Evolutionary conservation across 345 rosid species (phyloP).

Genomic region (Rhizophora mangle): DNA sequence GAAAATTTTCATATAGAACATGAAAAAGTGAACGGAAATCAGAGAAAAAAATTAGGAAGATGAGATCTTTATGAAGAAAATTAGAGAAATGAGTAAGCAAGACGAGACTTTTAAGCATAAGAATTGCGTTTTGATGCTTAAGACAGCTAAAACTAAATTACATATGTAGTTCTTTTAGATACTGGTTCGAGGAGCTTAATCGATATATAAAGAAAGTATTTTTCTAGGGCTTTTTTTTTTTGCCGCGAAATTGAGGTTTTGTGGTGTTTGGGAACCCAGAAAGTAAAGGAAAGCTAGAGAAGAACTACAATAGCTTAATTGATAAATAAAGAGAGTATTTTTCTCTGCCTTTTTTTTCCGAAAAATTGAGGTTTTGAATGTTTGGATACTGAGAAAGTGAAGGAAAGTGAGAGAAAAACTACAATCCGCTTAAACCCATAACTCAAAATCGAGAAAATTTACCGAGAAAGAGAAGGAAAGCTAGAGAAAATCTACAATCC

Average conservation of each 20-base stretch:
- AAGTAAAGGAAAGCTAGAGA: neutral
- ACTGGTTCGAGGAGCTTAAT: neutral
- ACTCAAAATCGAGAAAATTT: too few species aligned
- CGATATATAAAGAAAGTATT: neutral
- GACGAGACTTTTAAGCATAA: neutral
- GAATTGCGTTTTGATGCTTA: neutral
- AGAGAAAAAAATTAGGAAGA: neutral
- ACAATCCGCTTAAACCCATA: neutral
- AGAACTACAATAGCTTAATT: neutral
- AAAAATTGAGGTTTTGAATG: slow-evolving; percentile 3
- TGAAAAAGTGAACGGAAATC: neutral
- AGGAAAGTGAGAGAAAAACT: neutral
- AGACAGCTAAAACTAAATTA: neutral
- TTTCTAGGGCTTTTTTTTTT: neutral
- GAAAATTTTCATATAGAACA: neutral
- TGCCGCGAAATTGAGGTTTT: neutral
- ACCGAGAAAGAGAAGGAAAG: too few species aligned
- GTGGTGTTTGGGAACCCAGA: slow-evolving; percentile 12
- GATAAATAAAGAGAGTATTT: too few species aligned
- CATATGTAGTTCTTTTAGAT: neutral
- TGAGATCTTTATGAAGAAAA: neutral
- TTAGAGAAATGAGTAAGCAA: neutral
- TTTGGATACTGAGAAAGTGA: slow-evolving; percentile 11
- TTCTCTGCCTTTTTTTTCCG: neutral
- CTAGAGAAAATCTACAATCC: too few species aligned